Evolutionary conservation across 2,329 filamentous ascomycete species (phyloP), one percentile per base, ranked within the genome.

Genomic region (Zymoseptoria pseudotritici): DNA sequence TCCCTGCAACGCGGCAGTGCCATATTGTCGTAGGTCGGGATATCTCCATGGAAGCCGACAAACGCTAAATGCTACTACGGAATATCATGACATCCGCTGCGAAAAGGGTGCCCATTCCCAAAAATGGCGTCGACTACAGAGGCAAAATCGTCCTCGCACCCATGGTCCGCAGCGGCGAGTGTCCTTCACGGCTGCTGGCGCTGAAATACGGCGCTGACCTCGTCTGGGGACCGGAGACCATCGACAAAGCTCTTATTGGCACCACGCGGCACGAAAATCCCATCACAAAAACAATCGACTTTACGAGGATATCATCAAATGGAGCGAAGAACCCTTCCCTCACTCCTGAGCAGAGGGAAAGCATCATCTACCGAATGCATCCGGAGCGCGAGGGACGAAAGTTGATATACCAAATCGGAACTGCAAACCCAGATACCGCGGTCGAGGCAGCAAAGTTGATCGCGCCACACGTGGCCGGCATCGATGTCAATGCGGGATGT

Each of bases 401-500:
- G 62, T 82, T 96, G 57, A 88, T 99, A 61, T 97, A 94, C 74
- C 94, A 99, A 73, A 86, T 99, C 60, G 94, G 94, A 60, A 96
- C 93, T 0, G 85, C 91, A 9, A 86, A 89, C 61, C 91, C 94
- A 0, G 86, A 88, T 11, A 82, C 86, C 29, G 94, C 94, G 0
- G 92, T 97, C 0, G 78, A 89, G 72, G 92, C 93, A 0, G 91
- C 93, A 2, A 86, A 86, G 57, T 77, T 97, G 17, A 88, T 99
- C 20, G 94, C 92, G 0, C 83, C 79, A 11, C 91, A 97, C 75
- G 94, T 99, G 2, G 86, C 87, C 0, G 94, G 94, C 61, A 97
- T 99, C 67, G 94, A 97, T 73, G 88, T 99, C 63, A 99, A 99
- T 74, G 91, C 94, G 0, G 94, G 94, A n/a, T 99, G 94, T 72